Evolutionary conservation across 441 rosid genomes (phyloP), one percentile per base, ranked within the genome.

Genomic region (Euphorbia corollata): DNA sequence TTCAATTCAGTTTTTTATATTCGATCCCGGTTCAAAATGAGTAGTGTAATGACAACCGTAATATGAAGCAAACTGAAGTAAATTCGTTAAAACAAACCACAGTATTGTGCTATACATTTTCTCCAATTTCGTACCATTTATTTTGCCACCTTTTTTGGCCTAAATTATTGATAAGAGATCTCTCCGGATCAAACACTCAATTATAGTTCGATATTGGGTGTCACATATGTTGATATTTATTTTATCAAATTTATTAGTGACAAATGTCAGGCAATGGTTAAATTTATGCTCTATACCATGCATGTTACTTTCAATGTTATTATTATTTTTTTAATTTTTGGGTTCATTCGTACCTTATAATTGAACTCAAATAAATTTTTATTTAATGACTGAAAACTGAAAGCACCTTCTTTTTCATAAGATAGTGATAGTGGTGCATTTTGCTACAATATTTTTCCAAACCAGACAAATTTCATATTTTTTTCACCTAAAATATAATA

Each of bases 231-330:
- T 45, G 59, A 30, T 59, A 27, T 4, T 27, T 6, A 0, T 56
- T 45, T 55, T 38, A 13, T 8, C 2, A 18, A n/a, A 2, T 32
- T 50, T 6, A 19, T 2, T 19, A 34, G 38, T 23, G 73, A 41
- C 73, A 69, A 61, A n/a, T 69, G 67, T 69, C 61, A 39, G 61
- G 61, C 30, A 24, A 23, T 38, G 9, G 47, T 45, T 53, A 8
- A 0, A 8, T 53, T 48, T 9, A 19, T 20, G 41, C 1, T 22
- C 23, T 9, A 55, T 68, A 34, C 23, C 51, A 48, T 59, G 58
- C 30, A 39, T 38, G 30, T 38, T 5, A 50, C 16, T 66, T 36
- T 54, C 53, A 66, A 55, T 12, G 8, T 54, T 54, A 7, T n/a
- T 20, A 54, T 54, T 6, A 54, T 66, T 18, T 65, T 56, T 8